Percentiles rank a stretch among this genome's conserved stretches.
These are phyloP conservation scores for Ceratobasidium theobromae DNA, from an alignment of 1,284 basidiomycete species.

Conservation along the genomic window DNA sequence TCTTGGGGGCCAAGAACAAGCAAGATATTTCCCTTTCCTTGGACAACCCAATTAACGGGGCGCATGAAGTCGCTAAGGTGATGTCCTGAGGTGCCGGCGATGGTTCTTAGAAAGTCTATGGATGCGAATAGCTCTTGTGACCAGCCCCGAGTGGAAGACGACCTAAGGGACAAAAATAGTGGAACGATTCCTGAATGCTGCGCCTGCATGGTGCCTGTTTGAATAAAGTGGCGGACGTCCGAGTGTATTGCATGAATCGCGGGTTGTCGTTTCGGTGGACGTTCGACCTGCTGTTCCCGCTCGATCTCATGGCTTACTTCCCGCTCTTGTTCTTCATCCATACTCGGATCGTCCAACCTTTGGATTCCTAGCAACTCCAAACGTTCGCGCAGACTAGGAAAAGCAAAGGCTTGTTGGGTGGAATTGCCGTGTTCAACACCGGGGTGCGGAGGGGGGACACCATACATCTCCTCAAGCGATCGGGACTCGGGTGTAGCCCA, in stretches of 20 bases:
- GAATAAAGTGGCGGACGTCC: not conserved
- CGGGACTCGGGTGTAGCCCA: conserved; percentile 50
- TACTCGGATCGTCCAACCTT: conserved; percentile 1
- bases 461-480: conserved; percentile 47
- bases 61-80: no score
- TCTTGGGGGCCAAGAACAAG: no score
- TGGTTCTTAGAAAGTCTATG: conserved; percentile 42
- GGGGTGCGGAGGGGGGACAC: conserved; percentile 3
- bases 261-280: not conserved
- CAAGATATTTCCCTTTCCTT: no score
- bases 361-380: not conserved
- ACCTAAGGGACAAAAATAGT: not conserved
- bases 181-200: not conserved
- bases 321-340: conserved; percentile 55
- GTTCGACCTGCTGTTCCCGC: conserved; percentile 26
- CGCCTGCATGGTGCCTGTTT: not conserved
- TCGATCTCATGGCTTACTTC: conserved; percentile 44
- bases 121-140: not conserved
- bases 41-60: no score
- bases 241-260: not conserved
- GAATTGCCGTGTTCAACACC: not conserved
- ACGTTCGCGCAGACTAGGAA: not conserved
- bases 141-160: not conserved
- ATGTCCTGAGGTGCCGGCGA: not conserved
- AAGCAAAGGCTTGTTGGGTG: not conserved